A percentile compares a stretch with the other conserved stretches of the same genome.
Conservation (phyloP, 148 eudicot species). For the Bassia scoparia region DNA sequence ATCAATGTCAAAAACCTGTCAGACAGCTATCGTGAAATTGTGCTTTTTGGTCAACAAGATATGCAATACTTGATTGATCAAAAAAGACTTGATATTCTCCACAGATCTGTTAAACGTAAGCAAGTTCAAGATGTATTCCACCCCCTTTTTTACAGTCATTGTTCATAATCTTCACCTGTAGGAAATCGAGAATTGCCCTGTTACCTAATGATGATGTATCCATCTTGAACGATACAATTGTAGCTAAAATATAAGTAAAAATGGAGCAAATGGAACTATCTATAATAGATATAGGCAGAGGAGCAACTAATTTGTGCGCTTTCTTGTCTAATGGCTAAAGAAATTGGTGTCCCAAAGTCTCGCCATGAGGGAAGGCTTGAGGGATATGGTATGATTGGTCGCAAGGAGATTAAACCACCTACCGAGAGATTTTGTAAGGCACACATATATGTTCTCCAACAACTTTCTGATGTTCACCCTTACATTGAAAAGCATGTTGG, state of each 20-base stretch:
- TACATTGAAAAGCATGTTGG: neutral
- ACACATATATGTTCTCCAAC: neutral
- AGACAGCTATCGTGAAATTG: neutral
- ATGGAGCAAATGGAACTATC: neutral
- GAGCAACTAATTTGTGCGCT: neutral
- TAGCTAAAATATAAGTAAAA: neutral
- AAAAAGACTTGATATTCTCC: neutral
- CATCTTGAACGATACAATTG: neutral
- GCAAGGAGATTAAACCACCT: neutral
- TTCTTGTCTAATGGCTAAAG: neutral
- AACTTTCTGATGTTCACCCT: neutral
- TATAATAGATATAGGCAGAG: neutral
- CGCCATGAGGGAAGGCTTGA: neutral
- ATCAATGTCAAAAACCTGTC: neutral
- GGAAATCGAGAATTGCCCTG: neutral
- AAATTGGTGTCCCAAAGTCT: constrained; percentile 1
- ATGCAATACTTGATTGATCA: constrained; percentile 9
- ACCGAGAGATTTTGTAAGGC: neutral
- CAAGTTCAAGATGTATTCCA: constrained; percentile 11
- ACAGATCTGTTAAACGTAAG: neutral
- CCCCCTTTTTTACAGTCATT: constrained; percentile 1
- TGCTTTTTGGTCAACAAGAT: neutral
- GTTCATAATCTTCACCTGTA: neutral
- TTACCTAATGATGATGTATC: neutral
- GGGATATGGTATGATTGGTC: neutral